phyloP scores from a whole-genome alignment of 2,329 filamentous ascomycete species.

The Fusarium begoniae region DNA sequence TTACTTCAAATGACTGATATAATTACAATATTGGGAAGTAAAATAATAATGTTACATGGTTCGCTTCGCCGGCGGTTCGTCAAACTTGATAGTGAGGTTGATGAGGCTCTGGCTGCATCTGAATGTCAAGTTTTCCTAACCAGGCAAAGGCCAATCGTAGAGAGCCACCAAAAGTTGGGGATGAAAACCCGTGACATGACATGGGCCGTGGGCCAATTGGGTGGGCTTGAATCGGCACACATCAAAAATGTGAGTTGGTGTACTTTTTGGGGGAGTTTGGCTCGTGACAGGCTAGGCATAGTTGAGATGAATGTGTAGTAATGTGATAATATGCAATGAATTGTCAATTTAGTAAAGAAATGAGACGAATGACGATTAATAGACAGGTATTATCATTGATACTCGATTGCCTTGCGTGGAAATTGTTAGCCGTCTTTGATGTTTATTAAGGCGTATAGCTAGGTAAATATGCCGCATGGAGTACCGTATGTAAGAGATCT shows the following conservation, averaged over 20 bases:
- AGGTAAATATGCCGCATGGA: background rate
- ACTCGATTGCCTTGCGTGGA: background rate
- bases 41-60: slow-evolving; percentile 36
- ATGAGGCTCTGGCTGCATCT: slow-evolving; percentile 21
- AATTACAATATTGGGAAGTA: slow-evolving; percentile 11
- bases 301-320: background rate
- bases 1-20: background rate
- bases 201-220: slow-evolving; percentile 17
- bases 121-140: slow-evolving; percentile 25
- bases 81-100: slow-evolving; percentile 20
- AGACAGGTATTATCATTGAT: background rate
- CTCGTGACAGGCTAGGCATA: background rate
- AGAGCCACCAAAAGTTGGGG: slow-evolving; percentile 7
- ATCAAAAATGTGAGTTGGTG: slow-evolving; percentile 10
- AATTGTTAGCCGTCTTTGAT: background rate
- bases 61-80: background rate
- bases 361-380: background rate
- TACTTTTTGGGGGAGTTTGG: background rate
- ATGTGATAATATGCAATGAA: background rate
- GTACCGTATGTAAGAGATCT: background rate
- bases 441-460: background rate
- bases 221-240: slow-evolving; percentile 10
- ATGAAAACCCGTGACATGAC: slow-evolving; percentile 38
- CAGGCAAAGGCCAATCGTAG: slow-evolving; percentile 16
- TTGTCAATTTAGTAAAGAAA: background rate